Base-by-base conservation (phyloP, 208 protist genomes). In the Leishmania turanica region DNA sequence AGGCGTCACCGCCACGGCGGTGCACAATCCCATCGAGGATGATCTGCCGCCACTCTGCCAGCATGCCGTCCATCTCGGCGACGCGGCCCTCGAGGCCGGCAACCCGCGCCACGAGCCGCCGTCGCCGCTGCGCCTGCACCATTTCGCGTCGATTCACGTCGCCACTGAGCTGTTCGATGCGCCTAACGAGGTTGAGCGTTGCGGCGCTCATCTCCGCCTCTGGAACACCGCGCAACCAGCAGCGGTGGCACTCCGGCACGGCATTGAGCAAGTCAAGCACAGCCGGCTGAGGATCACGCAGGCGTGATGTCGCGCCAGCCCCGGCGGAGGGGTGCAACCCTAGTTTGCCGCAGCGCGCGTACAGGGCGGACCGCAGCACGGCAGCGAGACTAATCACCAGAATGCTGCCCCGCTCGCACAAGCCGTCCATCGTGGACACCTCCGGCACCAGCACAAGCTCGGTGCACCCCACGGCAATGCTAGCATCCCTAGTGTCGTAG, bases 11-110 rank as follows among this genome's bases (percentile, higher is more conserved):
- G 15, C 94, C 94, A 13, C 89, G 75, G 34, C 91, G 87, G 76
- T 95, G 90, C 70, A 90, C 88, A 47, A 97, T 82, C 21, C 87
- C 92, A 49, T 96, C 90, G n/a, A 92, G 82, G 51, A 97, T 73
- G 21, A 79, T 89, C 75, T 76, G 80, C 40, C 81, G 84, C 80
- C 88, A 93, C 42, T 64, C 9, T 15, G 68, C 71, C 2, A 91
- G 60, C 17, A 49, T 80, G 27, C 62, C 45, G 13, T 54, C 58
- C 31, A 89, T 56, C 34, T 86, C 74, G 17, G 66, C 17, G 34
- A 88, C 69, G 27, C 78, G 66, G 37, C 84, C 69, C 54, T 80
- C 62, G 21, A 96, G 79, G 0, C 27, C 45, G 9, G 56, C 65
- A 7, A 93, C 73, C 51, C 85, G 89, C 19, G 34, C 49, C 34